A percentile compares a stretch with the other conserved stretches of the same genome.
Conservation (phyloP, 805 yeast species). For the Suhomyces sp. region DNA sequence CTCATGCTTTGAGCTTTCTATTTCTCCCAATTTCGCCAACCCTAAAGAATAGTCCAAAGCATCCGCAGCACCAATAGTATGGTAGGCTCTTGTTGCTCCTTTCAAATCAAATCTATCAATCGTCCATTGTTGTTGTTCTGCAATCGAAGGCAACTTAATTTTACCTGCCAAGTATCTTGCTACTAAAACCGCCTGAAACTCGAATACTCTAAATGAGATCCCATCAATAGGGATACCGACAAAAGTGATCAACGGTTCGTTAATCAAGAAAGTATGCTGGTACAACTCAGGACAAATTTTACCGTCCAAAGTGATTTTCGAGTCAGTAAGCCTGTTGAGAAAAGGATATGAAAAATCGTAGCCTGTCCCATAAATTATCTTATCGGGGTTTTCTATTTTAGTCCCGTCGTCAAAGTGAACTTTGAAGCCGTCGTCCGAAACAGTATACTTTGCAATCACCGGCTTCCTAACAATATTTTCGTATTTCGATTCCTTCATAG, state of each 20-base stretch:
- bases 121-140: constrained; percentile 48
- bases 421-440: constrained; percentile 20
- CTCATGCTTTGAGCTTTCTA: constrained; percentile 9
- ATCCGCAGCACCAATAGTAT: constrained; percentile 28
- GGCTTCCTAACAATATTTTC: constrained; percentile 24
- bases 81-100: constrained; percentile 45
- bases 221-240: constrained; percentile 61
- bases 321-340: constrained; percentile 33
- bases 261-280: constrained; percentile 55
- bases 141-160: constrained; percentile 46
- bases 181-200: constrained; percentile 62
- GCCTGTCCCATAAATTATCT: constrained; percentile 71
- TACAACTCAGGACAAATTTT: constrained; percentile 43
- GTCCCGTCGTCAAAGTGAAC: constrained; percentile 51
- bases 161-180: constrained; percentile 61
- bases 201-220: constrained; percentile 60
- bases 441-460: constrained; percentile 17
- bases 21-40: constrained; percentile 17
- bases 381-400: constrained; percentile 47
- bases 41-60: constrained; percentile 13
- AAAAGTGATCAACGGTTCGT: constrained; percentile 63
- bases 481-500: constrained; percentile 5
- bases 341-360: constrained; percentile 67
- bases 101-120: constrained; percentile 33
- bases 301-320: constrained; percentile 29